These are phyloP conservation scores for Rhazya stricta DNA, from an alignment of 257 asterid species.

Conservation along the genomic window DNA sequence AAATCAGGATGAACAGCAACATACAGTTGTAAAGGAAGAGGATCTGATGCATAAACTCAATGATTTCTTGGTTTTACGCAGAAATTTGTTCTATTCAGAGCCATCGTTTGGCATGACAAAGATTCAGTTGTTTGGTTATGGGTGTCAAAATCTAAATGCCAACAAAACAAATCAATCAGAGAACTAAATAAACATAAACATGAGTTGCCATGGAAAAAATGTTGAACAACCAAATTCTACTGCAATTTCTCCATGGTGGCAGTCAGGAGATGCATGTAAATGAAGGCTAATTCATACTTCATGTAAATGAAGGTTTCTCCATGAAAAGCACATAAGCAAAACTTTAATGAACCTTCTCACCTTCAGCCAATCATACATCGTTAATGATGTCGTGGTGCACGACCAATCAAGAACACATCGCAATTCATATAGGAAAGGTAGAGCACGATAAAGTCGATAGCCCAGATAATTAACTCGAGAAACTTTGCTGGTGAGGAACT, in stretches of 20 bases:
- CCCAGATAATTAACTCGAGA: constrained; percentile 82
- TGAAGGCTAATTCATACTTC: background rate
- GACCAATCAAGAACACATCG: constrained; percentile 99
- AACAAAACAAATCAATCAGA: background rate
- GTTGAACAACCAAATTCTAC: background rate
- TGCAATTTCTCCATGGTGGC: background rate
- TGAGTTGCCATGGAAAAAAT: background rate
- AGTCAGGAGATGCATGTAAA: background rate
- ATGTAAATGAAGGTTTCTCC: background rate
- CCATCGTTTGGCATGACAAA: background rate
- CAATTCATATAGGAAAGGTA: constrained; percentile 91
- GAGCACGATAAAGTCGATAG: constrained; percentile 87
- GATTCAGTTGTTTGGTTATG: background rate
- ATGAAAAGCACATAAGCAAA: background rate
- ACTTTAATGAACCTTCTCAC: constrained; percentile 41
- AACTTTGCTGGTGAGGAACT: constrained; percentile 90
- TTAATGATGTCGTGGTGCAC: constrained; percentile 85
- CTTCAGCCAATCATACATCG: constrained; percentile 99
- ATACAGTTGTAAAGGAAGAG: background rate
- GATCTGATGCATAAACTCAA: background rate
- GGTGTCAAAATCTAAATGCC: background rate
- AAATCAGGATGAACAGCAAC: constrained; percentile 1
- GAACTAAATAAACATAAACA: background rate
- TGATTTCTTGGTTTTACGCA: background rate
- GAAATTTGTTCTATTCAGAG: background rate